Conservation (phyloP, 352 stramenopile genomes). For the Globisporangium perplexum region DNA sequence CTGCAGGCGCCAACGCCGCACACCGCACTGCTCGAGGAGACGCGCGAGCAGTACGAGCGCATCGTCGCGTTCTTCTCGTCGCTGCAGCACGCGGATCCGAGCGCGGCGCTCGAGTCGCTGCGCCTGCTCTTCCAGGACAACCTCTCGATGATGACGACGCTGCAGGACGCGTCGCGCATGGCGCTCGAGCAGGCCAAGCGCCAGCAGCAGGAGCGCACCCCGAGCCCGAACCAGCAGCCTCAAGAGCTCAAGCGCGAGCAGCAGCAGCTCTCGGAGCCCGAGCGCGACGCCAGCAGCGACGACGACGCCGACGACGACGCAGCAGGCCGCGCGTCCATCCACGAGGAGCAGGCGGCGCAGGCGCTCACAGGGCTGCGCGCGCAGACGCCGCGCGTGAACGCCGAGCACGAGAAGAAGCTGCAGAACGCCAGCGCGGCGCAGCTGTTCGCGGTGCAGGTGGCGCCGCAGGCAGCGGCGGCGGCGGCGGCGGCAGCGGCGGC, state of each 20-base stretch:
- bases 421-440: conserved; percentile 9
- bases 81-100: conserved; percentile 35
- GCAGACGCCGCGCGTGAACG: conserved; percentile 9
- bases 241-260: neutral
- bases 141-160: conserved; percentile 26
- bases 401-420: conserved; percentile 14
- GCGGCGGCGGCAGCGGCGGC: conserved; percentile 9
- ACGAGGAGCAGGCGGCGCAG: conserved; percentile 65
- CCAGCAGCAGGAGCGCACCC: conserved; percentile 2
- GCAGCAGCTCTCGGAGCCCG: neutral
- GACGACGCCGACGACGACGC: neutral
- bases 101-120: conserved; percentile 28
- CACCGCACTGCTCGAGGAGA: conserved; percentile 39
- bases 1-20: conserved; percentile 17
- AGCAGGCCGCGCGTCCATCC: conserved; percentile 21
- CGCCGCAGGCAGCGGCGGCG: conserved; percentile 4
- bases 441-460: conserved; percentile 6
- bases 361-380: conserved; percentile 65
- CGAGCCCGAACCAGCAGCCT: neutral
- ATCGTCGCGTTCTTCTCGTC: conserved; percentile 29
- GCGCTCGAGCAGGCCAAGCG: conserved; percentile 11
- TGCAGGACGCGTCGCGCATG: conserved; percentile 32
- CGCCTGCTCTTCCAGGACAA: conserved; percentile 33
- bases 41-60: conserved; percentile 39
- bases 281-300: conserved; percentile 13